These are phyloP conservation scores for Eucalyptus dawsonii DNA, from an alignment of 345 rosid genomes.

Conservation along the genomic window DNA sequence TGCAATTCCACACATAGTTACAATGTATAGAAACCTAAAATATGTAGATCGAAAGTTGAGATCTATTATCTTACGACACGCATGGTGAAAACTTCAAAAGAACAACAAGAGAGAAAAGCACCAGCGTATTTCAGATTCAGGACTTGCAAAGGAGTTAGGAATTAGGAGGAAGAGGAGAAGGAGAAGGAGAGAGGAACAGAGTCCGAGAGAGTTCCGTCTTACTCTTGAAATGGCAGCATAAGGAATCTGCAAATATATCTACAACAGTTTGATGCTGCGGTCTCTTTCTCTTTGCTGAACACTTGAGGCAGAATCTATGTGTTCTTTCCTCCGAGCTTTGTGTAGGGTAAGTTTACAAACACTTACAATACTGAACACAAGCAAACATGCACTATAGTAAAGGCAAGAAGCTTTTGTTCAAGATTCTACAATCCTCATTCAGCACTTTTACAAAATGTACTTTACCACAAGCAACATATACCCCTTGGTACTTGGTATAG, in stretches of 20 bases:
- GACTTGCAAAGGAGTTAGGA: not conserved
- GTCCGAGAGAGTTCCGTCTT: not conserved
- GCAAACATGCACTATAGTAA: not conserved
- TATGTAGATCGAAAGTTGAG: not conserved
- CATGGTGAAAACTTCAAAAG: not conserved
- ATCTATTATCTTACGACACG: not conserved
- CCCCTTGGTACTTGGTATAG: not conserved
- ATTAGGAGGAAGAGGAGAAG: not conserved
- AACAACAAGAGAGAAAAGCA: not conserved
- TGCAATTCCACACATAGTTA: not conserved
- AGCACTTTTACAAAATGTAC: not conserved
- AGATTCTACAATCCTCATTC: not conserved
- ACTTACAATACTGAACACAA: not conserved
- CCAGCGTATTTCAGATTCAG: not conserved
- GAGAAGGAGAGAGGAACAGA: not conserved
- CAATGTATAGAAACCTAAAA: not conserved
- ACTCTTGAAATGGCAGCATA: not conserved
- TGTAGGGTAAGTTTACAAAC: not conserved
- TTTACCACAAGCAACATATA: not conserved
- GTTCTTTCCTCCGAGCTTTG: not conserved
- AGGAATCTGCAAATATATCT: not conserved
- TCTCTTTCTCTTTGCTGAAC: not conserved
- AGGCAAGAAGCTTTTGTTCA: slow-evolving; percentile 36
- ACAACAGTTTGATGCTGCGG: not conserved
- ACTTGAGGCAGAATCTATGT: not conserved